These are phyloP conservation scores for Coniophora puteana DNA, from an alignment of 1,284 basidiomycete species.

Conservation along the genomic window DNA sequence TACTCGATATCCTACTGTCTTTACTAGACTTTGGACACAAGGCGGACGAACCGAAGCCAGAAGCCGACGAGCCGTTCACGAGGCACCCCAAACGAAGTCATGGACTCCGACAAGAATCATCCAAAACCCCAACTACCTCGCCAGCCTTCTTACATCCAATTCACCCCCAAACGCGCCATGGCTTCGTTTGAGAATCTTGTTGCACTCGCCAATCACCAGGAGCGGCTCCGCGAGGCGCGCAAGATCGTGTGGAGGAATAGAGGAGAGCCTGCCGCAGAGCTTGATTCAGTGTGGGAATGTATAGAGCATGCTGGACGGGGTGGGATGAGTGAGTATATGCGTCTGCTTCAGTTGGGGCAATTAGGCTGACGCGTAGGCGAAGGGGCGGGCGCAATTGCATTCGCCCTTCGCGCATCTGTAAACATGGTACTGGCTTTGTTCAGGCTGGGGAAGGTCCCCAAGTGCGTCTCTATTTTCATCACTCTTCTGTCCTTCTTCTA, in stretches of 20 bases:
- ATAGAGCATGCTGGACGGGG: slow-evolving; percentile 73
- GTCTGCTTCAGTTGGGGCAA: background rate
- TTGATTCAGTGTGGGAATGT: slow-evolving; percentile 67
- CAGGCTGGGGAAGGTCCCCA: slow-evolving; percentile 59
- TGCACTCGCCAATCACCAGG: slow-evolving; percentile 76
- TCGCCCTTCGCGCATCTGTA: slow-evolving; percentile 75
- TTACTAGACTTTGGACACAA: too few relatives aligned
- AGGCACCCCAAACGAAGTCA: too few relatives aligned
- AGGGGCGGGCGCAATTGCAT: slow-evolving; percentile 81
- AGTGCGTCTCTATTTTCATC: slow-evolving; percentile 34
- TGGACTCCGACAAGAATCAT: too few relatives aligned
- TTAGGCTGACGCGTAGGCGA: background rate
- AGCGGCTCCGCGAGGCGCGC: slow-evolving; percentile 61
- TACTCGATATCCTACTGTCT: too few relatives aligned
- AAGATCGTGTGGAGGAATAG: slow-evolving; percentile 83
- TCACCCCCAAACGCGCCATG: slow-evolving; percentile 56
- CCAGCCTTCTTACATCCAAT: slow-evolving; percentile 24
- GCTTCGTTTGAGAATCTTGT: slow-evolving; percentile 79
- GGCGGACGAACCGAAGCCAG: too few relatives aligned
- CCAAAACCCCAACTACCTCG: slow-evolving; percentile 12
- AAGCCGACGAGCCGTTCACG: too few relatives aligned
- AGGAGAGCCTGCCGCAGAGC: slow-evolving; percentile 72
- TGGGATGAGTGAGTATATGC: slow-evolving; percentile 61
- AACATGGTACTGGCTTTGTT: slow-evolving; percentile 77
- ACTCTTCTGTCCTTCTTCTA: background rate